A percentile compares a stretch with the other conserved stretches of the same genome.
Evolutionary conservation across 768 basidiomycete genomes (phyloP).

Genomic region (Lactifluus volemus): DNA sequence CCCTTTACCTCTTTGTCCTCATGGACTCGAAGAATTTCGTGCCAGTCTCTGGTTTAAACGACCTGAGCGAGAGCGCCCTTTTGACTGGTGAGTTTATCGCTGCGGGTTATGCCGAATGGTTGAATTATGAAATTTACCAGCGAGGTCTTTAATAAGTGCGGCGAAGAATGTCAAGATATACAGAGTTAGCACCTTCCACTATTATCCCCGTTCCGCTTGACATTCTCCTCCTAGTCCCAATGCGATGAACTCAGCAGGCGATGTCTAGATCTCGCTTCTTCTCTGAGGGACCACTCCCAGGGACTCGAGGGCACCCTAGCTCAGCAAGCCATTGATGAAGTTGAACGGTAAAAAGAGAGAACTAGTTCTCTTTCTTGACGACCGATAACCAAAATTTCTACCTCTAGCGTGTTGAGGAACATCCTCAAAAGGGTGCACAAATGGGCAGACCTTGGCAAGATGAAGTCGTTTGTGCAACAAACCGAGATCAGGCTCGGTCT

Average conservation of each 20-base stretch:
- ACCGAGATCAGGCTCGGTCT: conserved; percentile 14
- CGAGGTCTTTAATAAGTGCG: not conserved
- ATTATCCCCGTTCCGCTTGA: not conserved
- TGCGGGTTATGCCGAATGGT: not conserved
- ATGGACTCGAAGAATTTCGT: too few species aligned
- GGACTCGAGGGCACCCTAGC: conserved; percentile 15
- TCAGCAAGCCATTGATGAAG: conserved; percentile 16
- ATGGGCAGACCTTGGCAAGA: conserved; percentile 13
- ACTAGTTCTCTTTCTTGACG: not conserved
- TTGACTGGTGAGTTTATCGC: conserved; percentile 4
- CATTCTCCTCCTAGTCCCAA: conserved; percentile 2
- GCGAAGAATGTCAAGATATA: conserved; percentile 16
- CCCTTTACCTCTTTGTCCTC: not conserved
- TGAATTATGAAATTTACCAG: not conserved
- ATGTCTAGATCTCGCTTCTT: conserved; percentile 8
- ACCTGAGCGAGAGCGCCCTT: not conserved
- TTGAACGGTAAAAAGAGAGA: conserved; percentile 7
- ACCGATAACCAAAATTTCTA: not conserved
- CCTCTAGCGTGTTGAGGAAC: conserved; percentile 5
- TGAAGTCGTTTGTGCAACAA: conserved; percentile 15
- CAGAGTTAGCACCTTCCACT: not conserved
- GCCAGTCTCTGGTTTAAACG: not conserved
- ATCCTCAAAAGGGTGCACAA: conserved; percentile 10
- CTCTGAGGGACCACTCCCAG: conserved; percentile 8
- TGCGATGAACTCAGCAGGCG: conserved; percentile 10